Percentiles rank a stretch among this genome's conserved stretches.
Conservation (phyloP, 805 yeast species). For the Wickerhamiella nectarea region DNA sequence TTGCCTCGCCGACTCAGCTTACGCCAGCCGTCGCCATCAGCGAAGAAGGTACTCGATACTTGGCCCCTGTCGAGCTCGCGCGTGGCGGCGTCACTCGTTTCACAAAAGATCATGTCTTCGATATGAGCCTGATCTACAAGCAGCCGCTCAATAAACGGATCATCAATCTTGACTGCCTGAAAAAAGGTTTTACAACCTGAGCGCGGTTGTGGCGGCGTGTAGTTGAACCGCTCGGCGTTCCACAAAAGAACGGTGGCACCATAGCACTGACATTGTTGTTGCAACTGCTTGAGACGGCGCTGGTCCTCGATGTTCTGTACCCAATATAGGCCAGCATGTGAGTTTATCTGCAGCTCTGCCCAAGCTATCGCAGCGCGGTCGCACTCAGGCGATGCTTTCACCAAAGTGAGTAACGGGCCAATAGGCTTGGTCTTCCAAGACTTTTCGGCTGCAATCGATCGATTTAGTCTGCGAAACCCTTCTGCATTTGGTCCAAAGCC, state of each 20-base stretch:
- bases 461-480: neutral
- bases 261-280: slow-evolving; percentile 17
- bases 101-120: slow-evolving; percentile 9
- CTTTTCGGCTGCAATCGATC: slow-evolving; percentile 9
- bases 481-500: neutral
- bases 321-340: slow-evolving; percentile 45
- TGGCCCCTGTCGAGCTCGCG: neutral
- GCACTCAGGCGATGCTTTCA: slow-evolving; percentile 35
- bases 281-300: slow-evolving; percentile 17
- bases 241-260: slow-evolving; percentile 34
- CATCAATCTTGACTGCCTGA: slow-evolving; percentile 45
- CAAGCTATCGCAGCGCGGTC: slow-evolving; percentile 17
- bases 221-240: slow-evolving; percentile 45
- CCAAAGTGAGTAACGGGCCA: slow-evolving; percentile 66
- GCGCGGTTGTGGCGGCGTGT: slow-evolving; percentile 32
- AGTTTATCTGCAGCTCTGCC: slow-evolving; percentile 18
- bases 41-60: neutral
- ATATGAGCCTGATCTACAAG: slow-evolving; percentile 23
- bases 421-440: slow-evolving; percentile 35
- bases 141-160: slow-evolving; percentile 42
- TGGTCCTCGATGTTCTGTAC: slow-evolving; percentile 55
- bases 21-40: neutral
- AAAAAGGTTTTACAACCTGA: slow-evolving; percentile 34
- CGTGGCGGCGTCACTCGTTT: neutral
- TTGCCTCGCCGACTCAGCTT: neutral